Conservation (phyloP, 1,284 basidiomycete species). For the Neotropicomus parvogracilis region DNA sequence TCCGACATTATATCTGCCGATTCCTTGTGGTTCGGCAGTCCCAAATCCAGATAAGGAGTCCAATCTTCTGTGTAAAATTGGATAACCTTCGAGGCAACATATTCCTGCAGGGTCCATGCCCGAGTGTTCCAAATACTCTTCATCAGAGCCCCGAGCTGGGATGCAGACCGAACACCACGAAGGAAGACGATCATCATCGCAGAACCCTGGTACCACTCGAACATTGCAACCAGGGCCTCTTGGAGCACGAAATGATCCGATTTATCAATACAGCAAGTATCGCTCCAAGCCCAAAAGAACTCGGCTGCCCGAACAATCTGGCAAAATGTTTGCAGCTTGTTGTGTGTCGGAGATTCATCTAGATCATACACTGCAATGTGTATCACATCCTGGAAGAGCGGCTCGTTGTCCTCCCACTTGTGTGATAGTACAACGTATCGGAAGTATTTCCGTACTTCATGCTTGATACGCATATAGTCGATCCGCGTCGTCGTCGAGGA, state of each 20-base stretch:
- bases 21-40: background rate
- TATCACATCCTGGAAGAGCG: background rate
- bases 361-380: background rate
- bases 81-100: background rate
- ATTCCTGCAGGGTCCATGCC: background rate
- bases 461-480: background rate
- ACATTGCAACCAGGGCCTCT: background rate
- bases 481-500: background rate
- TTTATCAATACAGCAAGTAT: background rate
- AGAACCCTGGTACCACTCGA: background rate
- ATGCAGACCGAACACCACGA: background rate
- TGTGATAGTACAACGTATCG: background rate
- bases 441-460: background rate
- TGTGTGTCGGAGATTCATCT: background rate
- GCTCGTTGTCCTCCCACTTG: background rate
- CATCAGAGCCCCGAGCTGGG: background rate
- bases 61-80: conserved; percentile 1
- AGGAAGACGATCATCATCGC: background rate
- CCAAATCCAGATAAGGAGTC: background rate
- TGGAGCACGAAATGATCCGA: background rate
- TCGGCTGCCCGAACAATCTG: background rate
- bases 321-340: conserved; percentile 1
- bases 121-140: background rate
- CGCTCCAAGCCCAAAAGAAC: background rate
- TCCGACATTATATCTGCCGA: background rate